These are phyloP conservation scores for Symbiodinium natans DNA, from an alignment of 73 alveolate genomes.

Conservation along the genomic window DNA sequence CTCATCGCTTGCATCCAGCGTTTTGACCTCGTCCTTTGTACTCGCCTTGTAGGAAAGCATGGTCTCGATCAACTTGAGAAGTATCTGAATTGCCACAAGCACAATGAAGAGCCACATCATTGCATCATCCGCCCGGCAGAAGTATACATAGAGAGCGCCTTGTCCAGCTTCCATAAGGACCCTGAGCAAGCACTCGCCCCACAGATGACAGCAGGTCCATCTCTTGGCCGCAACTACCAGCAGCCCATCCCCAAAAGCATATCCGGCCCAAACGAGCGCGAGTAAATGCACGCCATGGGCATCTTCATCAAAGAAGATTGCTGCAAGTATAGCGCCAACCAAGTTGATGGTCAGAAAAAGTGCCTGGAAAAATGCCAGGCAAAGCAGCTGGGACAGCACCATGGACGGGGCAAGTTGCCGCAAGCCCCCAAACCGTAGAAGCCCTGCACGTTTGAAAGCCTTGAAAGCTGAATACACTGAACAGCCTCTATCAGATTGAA, in stretches of 20 bases:
- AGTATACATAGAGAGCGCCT: conserved; percentile 8
- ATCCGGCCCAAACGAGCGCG: not conserved
- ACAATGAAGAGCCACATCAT: not conserved
- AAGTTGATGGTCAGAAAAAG: not conserved
- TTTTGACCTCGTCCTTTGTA: not conserved
- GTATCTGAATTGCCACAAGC: not conserved
- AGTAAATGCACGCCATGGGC: not conserved
- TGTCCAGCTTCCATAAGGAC: not conserved
- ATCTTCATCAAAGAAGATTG: conserved; percentile 4
- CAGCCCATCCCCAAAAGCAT: not conserved
- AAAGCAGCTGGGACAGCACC: no score
- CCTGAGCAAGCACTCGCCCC: not conserved
- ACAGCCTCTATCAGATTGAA: no score
- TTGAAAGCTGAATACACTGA: no score
- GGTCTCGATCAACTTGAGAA: not conserved
- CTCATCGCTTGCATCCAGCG: not conserved
- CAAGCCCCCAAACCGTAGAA: no score
- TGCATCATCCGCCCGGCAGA: not conserved
- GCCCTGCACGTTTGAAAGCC: no score
- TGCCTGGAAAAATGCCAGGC: no score
- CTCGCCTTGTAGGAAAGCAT: not conserved
- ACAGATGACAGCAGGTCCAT: not conserved
- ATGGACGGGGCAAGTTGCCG: no score
- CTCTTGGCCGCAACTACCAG: not conserved
- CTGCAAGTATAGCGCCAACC: not conserved